Conservation (phyloP, 805 yeast species). For the Peterozyma xylosa region DNA sequence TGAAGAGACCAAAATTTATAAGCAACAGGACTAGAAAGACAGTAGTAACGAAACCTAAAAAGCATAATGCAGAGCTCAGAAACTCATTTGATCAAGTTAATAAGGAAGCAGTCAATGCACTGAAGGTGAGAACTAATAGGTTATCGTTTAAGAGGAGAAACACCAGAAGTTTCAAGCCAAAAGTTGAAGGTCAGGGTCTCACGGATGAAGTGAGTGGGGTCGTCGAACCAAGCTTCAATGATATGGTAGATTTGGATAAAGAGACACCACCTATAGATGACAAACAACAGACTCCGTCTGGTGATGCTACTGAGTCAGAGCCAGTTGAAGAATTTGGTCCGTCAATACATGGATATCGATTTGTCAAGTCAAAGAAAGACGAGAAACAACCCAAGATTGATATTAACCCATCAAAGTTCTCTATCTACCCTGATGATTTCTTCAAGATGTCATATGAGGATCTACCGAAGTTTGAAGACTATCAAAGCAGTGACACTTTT, state of each 20-base stretch:
- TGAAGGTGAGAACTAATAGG: too few relatives aligned
- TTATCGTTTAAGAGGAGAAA: too few relatives aligned
- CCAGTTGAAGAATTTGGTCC: slow-evolving; percentile 25
- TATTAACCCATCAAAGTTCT: slow-evolving; percentile 5
- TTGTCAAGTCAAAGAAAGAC: slow-evolving; percentile 23
- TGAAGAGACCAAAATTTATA: too few relatives aligned
- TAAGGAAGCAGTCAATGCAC: too few relatives aligned
- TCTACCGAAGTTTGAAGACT: slow-evolving; percentile 7
- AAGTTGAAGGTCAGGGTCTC: not conserved
- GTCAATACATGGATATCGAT: slow-evolving; percentile 32
- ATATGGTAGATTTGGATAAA: not conserved
- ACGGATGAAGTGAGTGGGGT: not conserved
- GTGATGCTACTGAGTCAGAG: not conserved
- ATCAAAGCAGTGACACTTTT: not conserved
- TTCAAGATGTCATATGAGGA: slow-evolving; percentile 11
- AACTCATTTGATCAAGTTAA: too few relatives aligned
- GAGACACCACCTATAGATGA: too few relatives aligned
- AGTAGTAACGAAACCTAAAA: too few relatives aligned
- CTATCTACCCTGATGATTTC: slow-evolving; percentile 5
- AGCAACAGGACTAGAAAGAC: too few relatives aligned
- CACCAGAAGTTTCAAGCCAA: too few relatives aligned
- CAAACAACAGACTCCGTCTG: too few relatives aligned
- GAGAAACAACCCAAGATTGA: slow-evolving; percentile 9
- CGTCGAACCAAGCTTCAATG: not conserved
- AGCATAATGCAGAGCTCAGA: too few relatives aligned